A percentile compares a stretch with the other conserved stretches of the same genome.
Evolutionary conservation across 371 early-diverging fungal species (phyloP).

Genomic region (Smittium mucronatum): DNA sequence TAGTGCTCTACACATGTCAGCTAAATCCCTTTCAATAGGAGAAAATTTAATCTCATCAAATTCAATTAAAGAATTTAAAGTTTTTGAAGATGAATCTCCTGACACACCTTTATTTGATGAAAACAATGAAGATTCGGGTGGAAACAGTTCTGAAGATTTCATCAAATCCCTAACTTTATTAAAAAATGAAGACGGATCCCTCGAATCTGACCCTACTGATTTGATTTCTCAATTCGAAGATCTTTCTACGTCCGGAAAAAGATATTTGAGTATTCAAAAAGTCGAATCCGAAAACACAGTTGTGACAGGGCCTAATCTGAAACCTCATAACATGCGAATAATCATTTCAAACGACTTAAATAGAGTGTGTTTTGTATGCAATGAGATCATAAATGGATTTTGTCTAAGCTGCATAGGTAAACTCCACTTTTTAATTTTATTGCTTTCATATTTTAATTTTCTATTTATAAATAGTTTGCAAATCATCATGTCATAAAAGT

Average conservation of each 20-base stretch:
- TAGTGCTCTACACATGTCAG: not conserved
- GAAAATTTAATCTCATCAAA: not conserved
- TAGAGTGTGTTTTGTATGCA: conserved; percentile 5
- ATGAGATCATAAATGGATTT: not conserved
- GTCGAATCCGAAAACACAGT: not conserved
- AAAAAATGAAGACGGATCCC: not conserved
- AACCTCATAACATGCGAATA: conserved; percentile 5
- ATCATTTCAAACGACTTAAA: not conserved
- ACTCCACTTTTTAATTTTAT: not conserved
- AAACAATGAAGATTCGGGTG: not conserved
- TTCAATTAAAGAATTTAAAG: not conserved
- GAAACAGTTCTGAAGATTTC: not conserved
- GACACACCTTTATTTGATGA: not conserved
- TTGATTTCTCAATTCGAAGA: too few species aligned
- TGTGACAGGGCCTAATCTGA: not conserved
- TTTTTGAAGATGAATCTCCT: not conserved
- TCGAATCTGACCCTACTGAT: not conserved
- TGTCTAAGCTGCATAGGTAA: conserved; percentile 6
- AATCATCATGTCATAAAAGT: not conserved
- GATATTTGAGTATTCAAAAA: not conserved
- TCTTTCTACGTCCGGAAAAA: not conserved
- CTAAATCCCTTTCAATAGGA: not conserved
- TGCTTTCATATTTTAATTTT: not conserved
- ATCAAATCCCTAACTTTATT: not conserved
- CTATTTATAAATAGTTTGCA: conserved; percentile 1